Percentiles rank a stretch among this genome's conserved stretches.
These are phyloP conservation scores for Monosporascus sp. DNA, from an alignment of 2,329 filamentous ascomycete genomes.

Conservation along the genomic window DNA sequence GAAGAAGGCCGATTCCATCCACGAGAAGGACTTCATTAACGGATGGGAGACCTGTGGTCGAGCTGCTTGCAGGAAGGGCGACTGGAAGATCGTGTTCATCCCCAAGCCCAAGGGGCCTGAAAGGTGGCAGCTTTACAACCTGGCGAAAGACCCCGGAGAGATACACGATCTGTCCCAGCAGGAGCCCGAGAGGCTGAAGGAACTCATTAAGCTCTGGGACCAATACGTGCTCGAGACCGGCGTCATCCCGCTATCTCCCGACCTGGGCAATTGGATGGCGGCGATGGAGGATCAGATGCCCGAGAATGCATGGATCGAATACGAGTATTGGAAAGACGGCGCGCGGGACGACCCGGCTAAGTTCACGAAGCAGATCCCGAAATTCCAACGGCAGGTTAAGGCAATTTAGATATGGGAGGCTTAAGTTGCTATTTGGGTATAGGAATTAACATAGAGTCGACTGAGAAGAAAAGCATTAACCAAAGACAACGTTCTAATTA, in stretches of 20 bases:
- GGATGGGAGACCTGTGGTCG: constrained; percentile 32
- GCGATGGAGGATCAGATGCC: constrained; percentile 61
- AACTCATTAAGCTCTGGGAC: constrained; percentile 30
- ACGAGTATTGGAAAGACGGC: constrained; percentile 53
- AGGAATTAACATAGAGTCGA: not conserved
- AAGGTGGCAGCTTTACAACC: constrained; percentile 45
- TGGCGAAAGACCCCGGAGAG: constrained; percentile 40
- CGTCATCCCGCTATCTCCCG: constrained; percentile 54
- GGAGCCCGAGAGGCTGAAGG: constrained; percentile 25
- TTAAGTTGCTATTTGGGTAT: not conserved
- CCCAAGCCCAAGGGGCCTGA: constrained; percentile 43
- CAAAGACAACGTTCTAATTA: not conserved
- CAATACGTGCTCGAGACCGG: constrained; percentile 47
- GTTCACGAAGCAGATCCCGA: constrained; percentile 31
- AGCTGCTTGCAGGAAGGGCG: constrained; percentile 29
- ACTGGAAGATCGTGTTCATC: constrained; percentile 40
- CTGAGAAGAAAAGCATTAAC: not conserved
- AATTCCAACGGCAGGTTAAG: constrained; percentile 21
- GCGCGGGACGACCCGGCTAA: constrained; percentile 38
- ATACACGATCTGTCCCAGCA: constrained; percentile 31
- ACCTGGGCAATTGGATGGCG: constrained; percentile 52
- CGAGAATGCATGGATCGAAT: constrained; percentile 61
- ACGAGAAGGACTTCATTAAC: constrained; percentile 31
- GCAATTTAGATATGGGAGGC: constrained; percentile 12
- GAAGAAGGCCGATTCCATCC: constrained; percentile 22